Evolutionary conservation across 2,329 filamentous ascomycete genomes (phyloP).

Genomic region (Botryotinia narcissicola): DNA sequence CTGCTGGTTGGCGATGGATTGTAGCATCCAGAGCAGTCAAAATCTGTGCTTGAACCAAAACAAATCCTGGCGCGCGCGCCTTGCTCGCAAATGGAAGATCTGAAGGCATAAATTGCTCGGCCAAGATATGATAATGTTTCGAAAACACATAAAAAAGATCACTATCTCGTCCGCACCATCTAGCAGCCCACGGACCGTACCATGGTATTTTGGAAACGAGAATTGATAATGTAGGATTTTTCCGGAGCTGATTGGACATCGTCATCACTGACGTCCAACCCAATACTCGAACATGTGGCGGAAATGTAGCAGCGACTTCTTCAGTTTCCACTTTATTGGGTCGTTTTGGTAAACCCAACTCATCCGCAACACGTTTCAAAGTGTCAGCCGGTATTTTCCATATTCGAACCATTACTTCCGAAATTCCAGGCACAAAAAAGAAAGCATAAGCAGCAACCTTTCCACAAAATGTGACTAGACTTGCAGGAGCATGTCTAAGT

Average conservation of each 20-base stretch:
- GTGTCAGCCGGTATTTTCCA: slow-evolving; percentile 61
- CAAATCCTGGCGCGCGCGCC: slow-evolving; percentile 57
- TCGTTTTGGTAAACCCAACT: slow-evolving; percentile 57
- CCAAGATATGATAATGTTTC: slow-evolving; percentile 67
- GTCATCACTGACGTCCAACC: slow-evolving; percentile 58
- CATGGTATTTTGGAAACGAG: slow-evolving; percentile 61
- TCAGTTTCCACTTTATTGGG: slow-evolving; percentile 44
- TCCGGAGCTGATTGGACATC: slow-evolving; percentile 53
- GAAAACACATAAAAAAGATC: slow-evolving; percentile 73
- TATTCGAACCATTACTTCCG: slow-evolving; percentile 63
- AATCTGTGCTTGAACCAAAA: slow-evolving; percentile 67
- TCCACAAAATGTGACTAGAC: slow-evolving; percentile 66
- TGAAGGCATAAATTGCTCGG: slow-evolving; percentile 55
- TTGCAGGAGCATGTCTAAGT: slow-evolving; percentile 53
- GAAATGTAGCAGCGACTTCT: slow-evolving; percentile 40
- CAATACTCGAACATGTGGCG: slow-evolving; percentile 54
- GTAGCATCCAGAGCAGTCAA: slow-evolving; percentile 65
- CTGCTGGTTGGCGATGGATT: slow-evolving; percentile 57
- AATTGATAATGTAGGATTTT: slow-evolving; percentile 54
- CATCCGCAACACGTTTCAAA: slow-evolving; percentile 59
- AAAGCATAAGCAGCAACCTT: slow-evolving; percentile 73
- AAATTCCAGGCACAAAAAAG: slow-evolving; percentile 69
- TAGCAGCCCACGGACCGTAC: slow-evolving; percentile 66
- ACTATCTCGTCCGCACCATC: slow-evolving; percentile 71
- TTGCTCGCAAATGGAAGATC: slow-evolving; percentile 53